A percentile compares a stretch with the other conserved stretches of the same genome.
These are phyloP conservation scores for Fusarium proliferatum DNA, from an alignment of 2,329 filamentous ascomycete species.

Conservation along the genomic window DNA sequence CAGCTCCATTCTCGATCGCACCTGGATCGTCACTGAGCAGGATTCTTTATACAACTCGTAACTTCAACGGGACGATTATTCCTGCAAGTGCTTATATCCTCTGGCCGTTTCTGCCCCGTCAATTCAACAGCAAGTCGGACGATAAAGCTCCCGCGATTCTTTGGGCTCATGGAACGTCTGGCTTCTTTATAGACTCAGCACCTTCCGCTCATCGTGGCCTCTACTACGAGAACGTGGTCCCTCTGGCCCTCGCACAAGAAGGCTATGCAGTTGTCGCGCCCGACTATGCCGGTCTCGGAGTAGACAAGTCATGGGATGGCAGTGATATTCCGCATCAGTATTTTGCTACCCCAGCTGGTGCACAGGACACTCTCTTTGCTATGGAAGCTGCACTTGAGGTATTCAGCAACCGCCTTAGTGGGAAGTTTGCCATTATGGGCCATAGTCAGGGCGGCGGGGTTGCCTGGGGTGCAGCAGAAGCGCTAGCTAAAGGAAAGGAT, in stretches of 20 bases:
- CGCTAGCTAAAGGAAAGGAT: constrained; percentile 40
- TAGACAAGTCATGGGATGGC: constrained; percentile 50
- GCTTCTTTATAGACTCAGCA: constrained; percentile 50
- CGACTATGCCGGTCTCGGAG: constrained; percentile 58
- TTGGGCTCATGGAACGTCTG: constrained; percentile 59
- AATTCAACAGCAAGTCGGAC: not conserved
- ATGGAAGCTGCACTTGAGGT: constrained; percentile 54
- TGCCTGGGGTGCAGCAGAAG: constrained; percentile 51
- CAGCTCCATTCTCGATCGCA: not conserved
- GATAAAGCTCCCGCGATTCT: constrained; percentile 46
- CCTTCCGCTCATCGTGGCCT: constrained; percentile 55
- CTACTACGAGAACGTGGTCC: constrained; percentile 53
- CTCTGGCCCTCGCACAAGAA: constrained; percentile 51
- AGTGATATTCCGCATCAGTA: constrained; percentile 55
- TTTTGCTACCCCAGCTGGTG: constrained; percentile 50
- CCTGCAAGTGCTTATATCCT: constrained; percentile 20
- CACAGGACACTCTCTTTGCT: constrained; percentile 57
- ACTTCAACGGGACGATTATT: constrained; percentile 26
- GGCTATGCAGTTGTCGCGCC: constrained; percentile 59
- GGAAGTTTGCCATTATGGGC: constrained; percentile 57
- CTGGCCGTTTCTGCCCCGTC: constrained; percentile 18
- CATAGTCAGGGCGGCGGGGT: constrained; percentile 59
- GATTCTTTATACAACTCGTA: constrained; percentile 17
- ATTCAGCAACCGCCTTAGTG: constrained; percentile 49
- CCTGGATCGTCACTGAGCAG: constrained; percentile 6